phyloP scores from a whole-genome alignment of 148 eudicot species.

The Polygonum aviculare region DNA sequence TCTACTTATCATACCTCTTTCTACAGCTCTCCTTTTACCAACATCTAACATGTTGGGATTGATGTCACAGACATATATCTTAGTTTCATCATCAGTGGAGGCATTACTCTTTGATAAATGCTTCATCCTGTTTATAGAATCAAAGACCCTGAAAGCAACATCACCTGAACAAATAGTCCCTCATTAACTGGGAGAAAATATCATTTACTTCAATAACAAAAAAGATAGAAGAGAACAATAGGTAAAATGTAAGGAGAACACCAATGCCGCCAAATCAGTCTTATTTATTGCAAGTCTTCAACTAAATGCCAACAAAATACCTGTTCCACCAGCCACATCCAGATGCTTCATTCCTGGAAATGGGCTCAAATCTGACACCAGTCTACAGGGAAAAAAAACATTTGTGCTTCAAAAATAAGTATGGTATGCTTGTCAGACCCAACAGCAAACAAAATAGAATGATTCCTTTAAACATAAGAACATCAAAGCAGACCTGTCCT shows the following conservation, averaged over 20 bases:
- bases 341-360: conserved; percentile 98
- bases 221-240: not conserved
- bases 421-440: not conserved
- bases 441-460: not conserved
- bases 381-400: conserved; percentile 25
- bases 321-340: conserved; percentile 98
- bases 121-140: conserved; percentile 44
- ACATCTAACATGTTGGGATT: conserved; percentile 82
- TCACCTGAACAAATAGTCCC: conserved; percentile 45
- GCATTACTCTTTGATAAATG: conserved; percentile 37
- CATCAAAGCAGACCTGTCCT: conserved; percentile 54
- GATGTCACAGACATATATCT: conserved; percentile 85
- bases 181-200: not conserved
- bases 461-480: not conserved
- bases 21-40: conserved; percentile 79
- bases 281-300: not conserved
- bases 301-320: conserved; percentile 21
- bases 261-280: not conserved
- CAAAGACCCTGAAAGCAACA: conserved; percentile 90
- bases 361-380: conserved; percentile 82
- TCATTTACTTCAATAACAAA: not conserved
- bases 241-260: not conserved
- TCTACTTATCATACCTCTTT: conserved; percentile 56
- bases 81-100: conserved; percentile 60
- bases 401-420: not conserved